These are phyloP conservation scores for Herpetospermum pedunculosum DNA, from an alignment of 306 rosid genomes.

Conservation along the genomic window DNA sequence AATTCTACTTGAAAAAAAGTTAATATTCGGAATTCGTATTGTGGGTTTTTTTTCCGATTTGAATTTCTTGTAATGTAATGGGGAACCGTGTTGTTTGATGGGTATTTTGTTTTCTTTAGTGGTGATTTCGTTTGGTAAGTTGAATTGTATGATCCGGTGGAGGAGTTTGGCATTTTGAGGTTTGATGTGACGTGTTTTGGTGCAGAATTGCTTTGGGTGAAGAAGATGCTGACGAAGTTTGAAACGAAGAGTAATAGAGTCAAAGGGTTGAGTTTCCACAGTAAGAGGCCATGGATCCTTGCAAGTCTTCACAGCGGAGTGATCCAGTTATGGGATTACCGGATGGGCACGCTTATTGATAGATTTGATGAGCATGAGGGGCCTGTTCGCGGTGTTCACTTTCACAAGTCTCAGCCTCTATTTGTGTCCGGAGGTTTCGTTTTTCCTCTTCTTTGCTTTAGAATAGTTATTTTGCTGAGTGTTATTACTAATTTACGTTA, in stretches of 20 bases:
- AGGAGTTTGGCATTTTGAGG: background rate
- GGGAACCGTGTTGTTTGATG: background rate
- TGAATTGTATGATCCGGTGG: background rate
- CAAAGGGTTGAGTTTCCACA: conserved; percentile 92
- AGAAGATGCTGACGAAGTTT: conserved; percentile 86
- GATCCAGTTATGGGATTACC: conserved; percentile 96
- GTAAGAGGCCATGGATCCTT: conserved; percentile 92
- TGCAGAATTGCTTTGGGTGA: conserved; percentile 20
- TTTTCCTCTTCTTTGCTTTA: background rate
- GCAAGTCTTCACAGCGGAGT: conserved; percentile 99
- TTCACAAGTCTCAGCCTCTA: conserved; percentile 87
- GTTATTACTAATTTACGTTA: background rate
- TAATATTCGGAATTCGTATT: background rate
- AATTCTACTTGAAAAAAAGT: background rate
- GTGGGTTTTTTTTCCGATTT: background rate
- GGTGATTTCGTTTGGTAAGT: background rate
- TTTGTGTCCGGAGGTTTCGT: conserved; percentile 88
- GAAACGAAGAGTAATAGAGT: conserved; percentile 97
- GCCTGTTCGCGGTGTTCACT: conserved; percentile 92
- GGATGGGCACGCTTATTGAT: conserved; percentile 93
- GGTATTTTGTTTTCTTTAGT: background rate
- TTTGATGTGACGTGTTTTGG: conserved; percentile 10
- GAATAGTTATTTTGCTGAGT: background rate
- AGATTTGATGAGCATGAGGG: conserved; percentile 93
- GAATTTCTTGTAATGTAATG: background rate